Evolutionary conservation across 2,329 filamentous ascomycete species (phyloP), one percentile per base, ranked within the genome.

Genomic region (Hypocrella siamensis): DNA sequence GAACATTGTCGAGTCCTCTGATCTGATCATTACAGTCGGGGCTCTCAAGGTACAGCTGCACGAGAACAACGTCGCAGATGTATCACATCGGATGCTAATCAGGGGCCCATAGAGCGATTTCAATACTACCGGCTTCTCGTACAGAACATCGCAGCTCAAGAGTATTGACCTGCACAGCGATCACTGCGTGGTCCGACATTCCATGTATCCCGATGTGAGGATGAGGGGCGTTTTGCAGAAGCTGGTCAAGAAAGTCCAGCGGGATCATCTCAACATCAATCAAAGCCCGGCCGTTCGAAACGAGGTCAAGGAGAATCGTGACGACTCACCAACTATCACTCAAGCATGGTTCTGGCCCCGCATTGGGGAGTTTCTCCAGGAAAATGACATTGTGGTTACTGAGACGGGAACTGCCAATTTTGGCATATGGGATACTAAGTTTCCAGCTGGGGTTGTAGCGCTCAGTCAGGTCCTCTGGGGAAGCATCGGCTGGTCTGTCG

Each of bases 401-500:
- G 85, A 92, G 52, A 93, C 84, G 3, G 85, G 84, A 25, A 93
- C 85, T 0, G 65, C 83, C 35, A 88, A 85, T 57, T 88, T 92
- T 51, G 85, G 85, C 34, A 81, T 90, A 45, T 84, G 80, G 72
- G 81, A 86, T 35, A 86, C 83, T 4, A 70, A 70, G 26, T 90
- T 93, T 58, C 84, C 84, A 0, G 51, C 61, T 3, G 66, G 69
- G n/a, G 79, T 86, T n/a, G 82, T 70, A 6, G 80, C 79, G 14
- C 71, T 93, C 45, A 84, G 72, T 32, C 83, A 90, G 48, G 77
- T 82, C 3, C 70, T 90, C 10, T 57, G 83, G 82, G 50, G 81
- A 57, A 70, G 65, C 41, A 73, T 74, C 36, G 69, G 69, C 16
- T 74, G 67, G 67, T 67, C 68, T 4, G 65, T 72, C 14, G 67